A percentile compares a stretch with the other conserved stretches of the same genome.
Conservation (phyloP, 371 early-diverging fungal genomes). For the Batrachochytrium dendrobatidis region DNA sequence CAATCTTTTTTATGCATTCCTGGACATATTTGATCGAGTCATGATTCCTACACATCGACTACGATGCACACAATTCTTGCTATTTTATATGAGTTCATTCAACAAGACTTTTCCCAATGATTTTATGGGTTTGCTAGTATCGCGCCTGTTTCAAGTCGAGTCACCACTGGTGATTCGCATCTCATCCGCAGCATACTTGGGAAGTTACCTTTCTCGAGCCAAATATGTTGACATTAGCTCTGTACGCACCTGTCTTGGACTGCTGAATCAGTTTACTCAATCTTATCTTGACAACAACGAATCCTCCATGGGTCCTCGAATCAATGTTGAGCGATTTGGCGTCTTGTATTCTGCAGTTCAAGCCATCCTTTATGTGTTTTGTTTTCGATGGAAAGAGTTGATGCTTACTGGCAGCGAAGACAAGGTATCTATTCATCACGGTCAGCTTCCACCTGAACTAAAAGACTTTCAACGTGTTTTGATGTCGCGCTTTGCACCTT, state of each 20-base stretch:
- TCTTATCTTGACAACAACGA: conserved; percentile 64
- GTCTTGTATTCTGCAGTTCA: conserved; percentile 83
- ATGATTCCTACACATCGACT: conserved; percentile 83
- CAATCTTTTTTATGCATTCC: conserved; percentile 54
- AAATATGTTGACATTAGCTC: conserved; percentile 55
- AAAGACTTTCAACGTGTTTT: conserved; percentile 66
- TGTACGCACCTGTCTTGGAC: conserved; percentile 56
- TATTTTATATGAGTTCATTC: conserved; percentile 75
- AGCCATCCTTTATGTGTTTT: conserved; percentile 84
- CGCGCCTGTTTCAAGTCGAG: conserved; percentile 49
- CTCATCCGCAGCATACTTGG: conserved; percentile 78
- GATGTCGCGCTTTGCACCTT: conserved; percentile 73
- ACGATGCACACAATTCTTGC: conserved; percentile 84
- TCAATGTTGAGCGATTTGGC: conserved; percentile 18
- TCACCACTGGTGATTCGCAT: conserved; percentile 65
- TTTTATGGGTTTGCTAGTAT: conserved; percentile 71
- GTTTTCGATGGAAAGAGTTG: conserved; percentile 85
- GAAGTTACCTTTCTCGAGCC: conserved; percentile 85
- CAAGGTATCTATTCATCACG: conserved; percentile 22
- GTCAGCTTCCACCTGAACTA: conserved; percentile 44
- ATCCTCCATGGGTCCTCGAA: conserved; percentile 10
- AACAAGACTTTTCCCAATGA: conserved; percentile 58
- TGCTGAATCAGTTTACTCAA: conserved; percentile 62
- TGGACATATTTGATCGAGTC: conserved; percentile 71
- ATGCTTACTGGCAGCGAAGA: conserved; percentile 22